Evolutionary conservation across 345 rosid species (phyloP), one percentile per base, ranked within the genome.

Genomic region (Eucalyptus cloeziana): DNA sequence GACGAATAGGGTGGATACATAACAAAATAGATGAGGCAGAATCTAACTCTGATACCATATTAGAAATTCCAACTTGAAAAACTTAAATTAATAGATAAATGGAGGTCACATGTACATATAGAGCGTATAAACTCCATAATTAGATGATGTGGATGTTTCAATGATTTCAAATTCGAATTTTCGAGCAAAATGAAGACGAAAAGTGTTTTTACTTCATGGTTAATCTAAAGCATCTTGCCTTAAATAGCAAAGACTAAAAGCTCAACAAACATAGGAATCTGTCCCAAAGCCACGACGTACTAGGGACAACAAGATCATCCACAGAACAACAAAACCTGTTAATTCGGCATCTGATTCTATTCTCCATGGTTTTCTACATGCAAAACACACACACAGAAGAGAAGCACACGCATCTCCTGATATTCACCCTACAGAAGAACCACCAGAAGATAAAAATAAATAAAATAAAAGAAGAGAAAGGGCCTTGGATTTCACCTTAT

Each of bases 121-220:
- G 13, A 37, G 81, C 14, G 5, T 21, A 37, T 19, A 37, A 33
- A 21, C 27, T 21, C 1, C 11, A 10, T 8, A 3, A 16, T 5
- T 12, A 37, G 1, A 17, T 21, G 27, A 37, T 10, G 27, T 0
- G 27, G 0, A 37, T 71, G 2, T 71, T 33, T 71, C 13, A 1
- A 71, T 10, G 37, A 71, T 37, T 76, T 21, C 14, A 6, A 40
- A 37, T 37, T 37, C 0, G 8, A 22, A 21, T 37, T 40, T 37
- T 40, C 1, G 1, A 76, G 15, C 24, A 1, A 21, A 69, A 21
- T 0, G 1, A 33, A 9, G 24, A 17, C 7, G 17, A 17, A 31
- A 67, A 3, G 13, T 8, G 43, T 69, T 16, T 33, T 5, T 69
- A 10, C 37, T 37, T 9, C 45, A 19, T 19, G 27, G 2, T 37